These are phyloP conservation scores for Penicillium paxilli DNA, from an alignment of 495 filamentous ascomycete species.

Conservation along the genomic window DNA sequence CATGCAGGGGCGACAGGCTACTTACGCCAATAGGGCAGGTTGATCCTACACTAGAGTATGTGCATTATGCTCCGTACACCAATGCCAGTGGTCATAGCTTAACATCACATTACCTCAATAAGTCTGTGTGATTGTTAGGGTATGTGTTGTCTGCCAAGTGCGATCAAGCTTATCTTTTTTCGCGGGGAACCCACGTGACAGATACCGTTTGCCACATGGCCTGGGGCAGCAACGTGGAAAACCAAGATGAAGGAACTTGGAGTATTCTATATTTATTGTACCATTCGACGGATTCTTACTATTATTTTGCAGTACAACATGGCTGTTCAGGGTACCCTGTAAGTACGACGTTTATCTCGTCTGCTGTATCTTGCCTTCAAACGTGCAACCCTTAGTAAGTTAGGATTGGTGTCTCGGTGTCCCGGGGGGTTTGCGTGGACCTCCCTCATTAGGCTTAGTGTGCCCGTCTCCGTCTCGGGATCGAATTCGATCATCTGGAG, in stretches of 20 bases:
- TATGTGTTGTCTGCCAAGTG: constrained; percentile 1
- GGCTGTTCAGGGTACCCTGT: too few relatives aligned
- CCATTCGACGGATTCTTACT: too few relatives aligned
- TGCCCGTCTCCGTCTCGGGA: constrained; percentile 3
- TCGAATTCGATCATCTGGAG: constrained; percentile 12
- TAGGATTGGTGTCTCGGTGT: neutral
- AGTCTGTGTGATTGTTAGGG: neutral
- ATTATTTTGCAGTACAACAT: too few relatives aligned
- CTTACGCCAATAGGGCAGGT: constrained; percentile 15
- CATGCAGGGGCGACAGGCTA: neutral
- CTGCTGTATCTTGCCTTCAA: too few relatives aligned
- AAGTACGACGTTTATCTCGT: too few relatives aligned
- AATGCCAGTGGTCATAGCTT: neutral
- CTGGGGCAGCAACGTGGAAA: neutral
- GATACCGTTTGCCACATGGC: neutral
- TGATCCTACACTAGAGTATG: too few relatives aligned
- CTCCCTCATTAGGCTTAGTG: constrained; percentile 20
- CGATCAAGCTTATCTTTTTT: constrained; percentile 17
- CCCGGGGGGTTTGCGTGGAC: constrained; percentile 18
- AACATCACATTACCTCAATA: neutral
- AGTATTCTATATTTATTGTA: too few relatives aligned
- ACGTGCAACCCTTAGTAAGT: too few relatives aligned
- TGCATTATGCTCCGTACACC: too few relatives aligned
- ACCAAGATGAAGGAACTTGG: too few relatives aligned
- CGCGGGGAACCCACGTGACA: constrained; percentile 14